Evolutionary conservation across 2,329 filamentous ascomycete species (phyloP), one percentile per base, ranked within the genome.

Genomic region (Colletotrichum sp.): DNA sequence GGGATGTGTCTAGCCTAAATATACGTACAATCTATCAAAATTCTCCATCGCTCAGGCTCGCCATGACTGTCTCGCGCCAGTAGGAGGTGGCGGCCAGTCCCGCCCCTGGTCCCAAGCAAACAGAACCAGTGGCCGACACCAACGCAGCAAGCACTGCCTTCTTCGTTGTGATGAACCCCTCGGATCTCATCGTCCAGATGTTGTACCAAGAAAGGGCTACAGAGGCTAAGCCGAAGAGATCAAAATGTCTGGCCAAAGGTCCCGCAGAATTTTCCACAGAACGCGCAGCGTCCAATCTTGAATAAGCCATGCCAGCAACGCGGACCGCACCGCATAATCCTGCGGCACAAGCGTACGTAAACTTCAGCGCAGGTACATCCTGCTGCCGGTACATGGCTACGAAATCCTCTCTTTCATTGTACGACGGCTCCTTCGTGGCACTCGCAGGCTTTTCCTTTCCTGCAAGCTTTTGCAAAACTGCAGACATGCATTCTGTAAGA

Each of bases 221-320:
- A 9, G 67, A 71, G 13, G 72, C 72, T 7, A 75, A 7, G 24
- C 68, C 72, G 6, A 55, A 66, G 9, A 75, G n/a, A 9, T 5
- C 49, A 52, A 21, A 66, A 28, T 36, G 39, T 86, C 71, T 26
- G 18, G 52, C 12, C 7, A 44, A 16, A 13, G 59, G n/a, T 28
- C 32, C 9, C 7, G 7, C 10, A 3, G 24, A 32, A 16, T 18
- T 7, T 3, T 18, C 26, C 9, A 10, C 10, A 8, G 55, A 15
- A 6, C 44, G 10, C 44, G 67, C 39, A 10, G 13, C 24, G n/a
- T 21, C 67, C 28, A 44, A 66, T 13, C 3, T 24, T 2, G 44
- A 13, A 24, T 39, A 60, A 5, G 60, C 18, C 6, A 15, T 16
- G 21, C 49, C 60, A 3, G 59, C 49, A 7, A 75, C 18, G 24